Evolutionary conservation across 495 filamentous ascomycete genomes (phyloP), one percentile per base, ranked within the genome.

Genomic region (Oidiodendron maius): DNA sequence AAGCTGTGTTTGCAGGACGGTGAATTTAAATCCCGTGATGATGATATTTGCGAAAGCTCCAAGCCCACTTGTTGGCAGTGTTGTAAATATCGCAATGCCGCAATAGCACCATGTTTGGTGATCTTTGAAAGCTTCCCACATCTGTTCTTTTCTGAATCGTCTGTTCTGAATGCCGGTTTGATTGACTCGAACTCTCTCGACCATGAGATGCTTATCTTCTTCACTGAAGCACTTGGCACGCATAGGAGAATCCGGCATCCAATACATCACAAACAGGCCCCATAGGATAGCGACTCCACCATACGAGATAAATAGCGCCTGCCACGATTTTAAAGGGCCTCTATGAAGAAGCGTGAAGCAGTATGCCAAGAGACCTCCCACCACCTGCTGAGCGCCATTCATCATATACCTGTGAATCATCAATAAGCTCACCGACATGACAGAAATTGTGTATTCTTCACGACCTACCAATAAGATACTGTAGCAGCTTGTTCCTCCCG

Each of bases 91-190:
- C 46, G 80, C 75, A 25, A 85, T 79, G 13, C 67, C 50, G n/a
- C 66, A 71, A 35, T 69, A 50, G 35, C 51, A 46, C 13, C 44
- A 57, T 42, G 76, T 71, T 70, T 78, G 75, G 1, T 79, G 81
- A 51, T 84, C 81, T 22, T 65, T 17, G 3, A 83, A 60, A 1
- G 78, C 75, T 51, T 84, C 80, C 32, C 71, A 72, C 30, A 81
- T 69, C 47, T 87, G 83, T 28, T 84, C 76, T 54, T 70, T 61
- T 42, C 83, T 83, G 58, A 83, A 86, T 25, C 78, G 72, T 63
- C 82, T 83, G 56, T 85, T 86, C 26, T 82, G 80, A 25, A 86
- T 74, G n/a, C 83, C 83, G 56, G 84, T 82, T 54, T 84, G 75
- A 40, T 87, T 87, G 44, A 70, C 60, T 3, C 80, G 71, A 13